These are phyloP conservation scores for Withania somnifera DNA, from an alignment of 305 asterid species.

Conservation along the genomic window DNA sequence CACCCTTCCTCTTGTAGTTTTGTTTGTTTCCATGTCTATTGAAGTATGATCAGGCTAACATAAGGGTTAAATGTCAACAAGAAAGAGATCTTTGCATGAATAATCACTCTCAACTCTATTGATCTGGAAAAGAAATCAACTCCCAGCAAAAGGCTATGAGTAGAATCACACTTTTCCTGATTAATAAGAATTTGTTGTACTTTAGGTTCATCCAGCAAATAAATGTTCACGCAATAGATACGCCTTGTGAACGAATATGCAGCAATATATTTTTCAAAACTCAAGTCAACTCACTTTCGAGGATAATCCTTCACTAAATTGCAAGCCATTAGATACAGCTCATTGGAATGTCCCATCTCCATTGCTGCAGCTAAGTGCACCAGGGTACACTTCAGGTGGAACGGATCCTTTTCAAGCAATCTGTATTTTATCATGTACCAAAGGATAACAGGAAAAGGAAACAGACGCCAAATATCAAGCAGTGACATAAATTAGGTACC, in stretches of 20 bases:
- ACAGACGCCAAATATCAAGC: neutral
- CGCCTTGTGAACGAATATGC: neutral
- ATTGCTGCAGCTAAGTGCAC: constrained; percentile 97
- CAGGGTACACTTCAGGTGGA: constrained; percentile 85
- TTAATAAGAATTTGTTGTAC: neutral
- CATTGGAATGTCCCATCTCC: constrained; percentile 98
- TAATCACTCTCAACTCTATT: neutral
- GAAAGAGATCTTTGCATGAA: neutral
- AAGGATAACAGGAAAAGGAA: neutral
- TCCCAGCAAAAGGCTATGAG: neutral
- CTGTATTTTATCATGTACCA: constrained; percentile 37
- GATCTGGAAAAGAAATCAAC: neutral
- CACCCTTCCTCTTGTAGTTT: neutral
- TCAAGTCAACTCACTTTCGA: constrained; percentile 61
- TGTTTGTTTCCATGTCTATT: neutral
- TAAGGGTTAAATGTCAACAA: neutral
- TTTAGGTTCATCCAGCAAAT: neutral
- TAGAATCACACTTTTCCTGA: neutral
- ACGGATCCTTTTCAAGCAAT: constrained; percentile 97
- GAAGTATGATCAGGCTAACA: neutral
- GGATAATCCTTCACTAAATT: constrained; percentile 97
- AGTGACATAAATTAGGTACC: constrained; percentile 2
- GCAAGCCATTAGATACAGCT: constrained; percentile 97
- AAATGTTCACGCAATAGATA: neutral
- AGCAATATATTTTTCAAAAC: neutral